Evolutionary conservation across 1,284 basidiomycete genomes (phyloP), one percentile per base, ranked within the genome.

Genomic region (Vanrija sp.): DNA sequence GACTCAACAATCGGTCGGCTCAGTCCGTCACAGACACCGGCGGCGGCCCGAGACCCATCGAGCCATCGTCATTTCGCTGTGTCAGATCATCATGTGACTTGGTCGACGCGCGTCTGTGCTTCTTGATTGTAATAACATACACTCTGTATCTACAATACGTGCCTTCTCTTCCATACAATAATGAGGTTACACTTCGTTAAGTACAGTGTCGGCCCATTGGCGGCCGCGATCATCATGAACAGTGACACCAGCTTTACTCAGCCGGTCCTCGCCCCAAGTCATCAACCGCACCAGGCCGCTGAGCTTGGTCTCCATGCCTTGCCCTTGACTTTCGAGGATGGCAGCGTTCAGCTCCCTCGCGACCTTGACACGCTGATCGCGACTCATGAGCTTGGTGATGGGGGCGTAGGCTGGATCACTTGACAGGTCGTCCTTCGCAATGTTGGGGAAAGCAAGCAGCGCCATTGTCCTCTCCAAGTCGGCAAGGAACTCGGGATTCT

Each of bases 391-490:
- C 18, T 71, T 60, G 18, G 65, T 69, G 47, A 77, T 71, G 15
- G 69, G 68, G 8, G 49, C 56, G 52, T 71, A 75, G 1, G 68
- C 67, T 0, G 74, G 67, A 43, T 74, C 70, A 16, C 64, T 58
- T 20, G 68, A 41, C 2, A 54, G 46, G 23, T 73, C 71, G 49
- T 73, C 67, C 12, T 67, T 65, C 78, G 78, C 54, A 80, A 80
- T 15, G 80, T 83, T 47, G 80, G 82, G 69, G 73, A 97, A 98
- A 8, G 93, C 94, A 8, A 98, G 79, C 42, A 98, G 76, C 20
- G 92, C 89, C 93, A 98, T 98, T 18, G 94, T 96, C 46, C 86
- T 82, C 76, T 98, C 95, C 35, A 98, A 79, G 68, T 98, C 94
- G 15, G 84, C 78, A 22, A 98, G 80, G 72, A 96, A 96, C 67